A percentile compares a stretch with the other conserved stretches of the same genome.
These are phyloP conservation scores for Clitocybe nebularis DNA, from an alignment of 1,284 basidiomycete genomes.

Conservation along the genomic window DNA sequence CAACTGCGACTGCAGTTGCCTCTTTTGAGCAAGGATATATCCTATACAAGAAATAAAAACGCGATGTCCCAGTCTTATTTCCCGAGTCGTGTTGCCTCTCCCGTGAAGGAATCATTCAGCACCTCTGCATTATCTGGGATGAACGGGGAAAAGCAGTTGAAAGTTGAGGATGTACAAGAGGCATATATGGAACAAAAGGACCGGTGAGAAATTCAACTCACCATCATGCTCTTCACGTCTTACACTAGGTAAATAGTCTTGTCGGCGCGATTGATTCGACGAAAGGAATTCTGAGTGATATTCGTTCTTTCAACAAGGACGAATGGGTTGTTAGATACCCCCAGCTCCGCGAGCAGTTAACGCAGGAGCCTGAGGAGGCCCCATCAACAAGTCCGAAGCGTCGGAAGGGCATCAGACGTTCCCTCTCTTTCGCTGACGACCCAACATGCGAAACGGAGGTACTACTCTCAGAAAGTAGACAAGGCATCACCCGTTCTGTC, in stretches of 20 bases:
- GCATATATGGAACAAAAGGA: slow-evolving; percentile 70
- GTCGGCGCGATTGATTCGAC: slow-evolving; percentile 73
- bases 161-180: slow-evolving; percentile 68
- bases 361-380: slow-evolving; percentile 19
- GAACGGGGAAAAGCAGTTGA: slow-evolving; percentile 42
- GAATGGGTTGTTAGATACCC: slow-evolving; percentile 90
- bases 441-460: slow-evolving; percentile 67
- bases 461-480: slow-evolving; percentile 46
- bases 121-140: slow-evolving; percentile 22
- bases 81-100: slow-evolving; percentile 31
- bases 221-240: slow-evolving; percentile 3
- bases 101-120: slow-evolving; percentile 27
- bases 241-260: slow-evolving; percentile 44
- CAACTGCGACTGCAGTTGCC: slow-evolving; percentile 10
- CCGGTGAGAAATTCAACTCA: slow-evolving; percentile 39
- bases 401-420: slow-evolving; percentile 50
- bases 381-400: slow-evolving; percentile 26
- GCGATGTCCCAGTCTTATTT: slow-evolving; percentile 44
- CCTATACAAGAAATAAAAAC: slow-evolving; percentile 10
- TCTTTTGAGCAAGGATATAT: neutral
- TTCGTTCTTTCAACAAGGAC: slow-evolving; percentile 81
- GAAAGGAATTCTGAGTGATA: slow-evolving; percentile 63
- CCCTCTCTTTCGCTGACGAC: slow-evolving; percentile 82
- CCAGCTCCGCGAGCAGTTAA: slow-evolving; percentile 45
- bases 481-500: slow-evolving; percentile 50